Conservation (phyloP, 75 land plant genomes). For the Larix kaempferi region DNA sequence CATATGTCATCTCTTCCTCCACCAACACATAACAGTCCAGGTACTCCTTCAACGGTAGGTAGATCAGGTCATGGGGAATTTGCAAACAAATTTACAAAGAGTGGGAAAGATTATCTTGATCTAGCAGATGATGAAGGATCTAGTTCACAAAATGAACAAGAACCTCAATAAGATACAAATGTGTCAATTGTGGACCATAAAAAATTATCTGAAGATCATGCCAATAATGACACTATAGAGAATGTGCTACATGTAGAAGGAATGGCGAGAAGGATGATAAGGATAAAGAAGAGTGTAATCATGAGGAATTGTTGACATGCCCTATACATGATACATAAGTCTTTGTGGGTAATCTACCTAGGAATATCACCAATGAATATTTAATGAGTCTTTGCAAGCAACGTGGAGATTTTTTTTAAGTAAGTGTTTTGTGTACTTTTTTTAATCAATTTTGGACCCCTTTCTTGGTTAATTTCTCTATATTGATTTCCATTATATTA, state of each 20-base stretch:
- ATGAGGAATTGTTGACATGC: conserved; percentile 64
- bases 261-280: conserved; percentile 15
- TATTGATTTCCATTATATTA: conserved; percentile 11
- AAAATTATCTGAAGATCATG: conserved; percentile 2
- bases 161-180: too few relatives aligned
- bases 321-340: conserved; percentile 95
- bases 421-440: conserved; percentile 6
- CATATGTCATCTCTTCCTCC: conserved; percentile 26
- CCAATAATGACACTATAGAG: conserved; percentile 1
- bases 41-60: not conserved
- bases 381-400: conserved; percentile 62
- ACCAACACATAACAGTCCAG: conserved; percentile 25
- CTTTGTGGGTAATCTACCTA: conserved; percentile 78
- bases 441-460: not conserved
- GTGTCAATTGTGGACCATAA: too few relatives aligned
- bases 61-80: not conserved
- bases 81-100: not conserved
- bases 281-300: conserved; percentile 35
- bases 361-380: conserved; percentile 76
- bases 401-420: conserved; percentile 85
- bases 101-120: not conserved
- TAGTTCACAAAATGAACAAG: too few relatives aligned
- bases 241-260: not conserved
- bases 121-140: too few relatives aligned
- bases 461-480: not conserved